Conservation (phyloP, 2,329 filamentous ascomycete genomes). For the Clarireedia homoeocarpa region DNA sequence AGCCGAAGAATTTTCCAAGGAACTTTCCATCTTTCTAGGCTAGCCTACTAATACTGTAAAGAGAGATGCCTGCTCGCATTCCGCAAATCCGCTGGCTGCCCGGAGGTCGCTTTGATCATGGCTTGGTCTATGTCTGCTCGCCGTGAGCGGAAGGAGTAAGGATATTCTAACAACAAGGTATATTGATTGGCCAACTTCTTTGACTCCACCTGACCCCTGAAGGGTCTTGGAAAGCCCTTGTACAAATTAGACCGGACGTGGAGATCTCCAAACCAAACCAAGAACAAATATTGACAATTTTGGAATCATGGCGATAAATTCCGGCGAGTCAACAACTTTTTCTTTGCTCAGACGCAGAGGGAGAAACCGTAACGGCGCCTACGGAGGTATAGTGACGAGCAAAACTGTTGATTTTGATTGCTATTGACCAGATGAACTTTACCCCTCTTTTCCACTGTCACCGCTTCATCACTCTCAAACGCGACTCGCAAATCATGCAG, state of each 20-base stretch:
- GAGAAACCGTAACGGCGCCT: not conserved
- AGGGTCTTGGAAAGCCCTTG: not conserved
- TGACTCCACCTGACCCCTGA: not conserved
- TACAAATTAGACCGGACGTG: conserved; percentile 3
- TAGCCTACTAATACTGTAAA: not conserved
- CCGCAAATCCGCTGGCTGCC: not conserved
- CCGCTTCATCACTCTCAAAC: not conserved
- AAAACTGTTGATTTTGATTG: not conserved
- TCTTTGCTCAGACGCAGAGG: not conserved
- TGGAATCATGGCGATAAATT: not conserved
- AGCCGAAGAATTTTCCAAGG: not conserved
- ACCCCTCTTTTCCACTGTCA: not conserved
- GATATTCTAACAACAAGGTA: conserved; percentile 3
- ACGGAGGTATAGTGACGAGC: not conserved
- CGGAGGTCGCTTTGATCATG: conserved; percentile 1
- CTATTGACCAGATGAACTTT: not conserved
- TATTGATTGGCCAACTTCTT: not conserved
- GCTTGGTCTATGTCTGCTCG: not conserved
- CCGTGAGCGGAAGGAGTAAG: conserved; percentile 1
- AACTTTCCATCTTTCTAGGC: not conserved
- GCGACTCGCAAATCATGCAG: not conserved
- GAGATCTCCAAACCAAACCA: conserved; percentile 6
- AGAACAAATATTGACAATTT: conserved; percentile 8
- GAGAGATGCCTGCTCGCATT: not conserved
- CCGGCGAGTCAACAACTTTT: conserved; percentile 2